Evolutionary conservation across 2,329 filamentous ascomycete genomes (phyloP).

Genomic region (Hypoxylon sp.): DNA sequence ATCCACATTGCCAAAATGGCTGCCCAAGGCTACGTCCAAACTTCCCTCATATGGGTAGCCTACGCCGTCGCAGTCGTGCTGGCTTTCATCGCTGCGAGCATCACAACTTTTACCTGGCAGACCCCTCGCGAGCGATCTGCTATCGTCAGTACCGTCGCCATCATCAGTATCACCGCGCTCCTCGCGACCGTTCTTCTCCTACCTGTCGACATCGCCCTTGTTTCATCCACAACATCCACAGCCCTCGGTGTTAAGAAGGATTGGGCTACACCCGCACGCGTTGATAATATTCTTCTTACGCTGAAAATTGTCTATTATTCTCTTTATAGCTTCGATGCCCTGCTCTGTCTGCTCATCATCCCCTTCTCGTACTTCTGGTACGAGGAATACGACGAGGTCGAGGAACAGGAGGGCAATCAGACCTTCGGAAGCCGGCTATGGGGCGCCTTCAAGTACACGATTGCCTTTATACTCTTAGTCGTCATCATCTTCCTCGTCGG

Average conservation of each 20-base stretch:
- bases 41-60: conserved; percentile 93
- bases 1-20: conserved; percentile 47
- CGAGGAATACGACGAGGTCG: conserved; percentile 95
- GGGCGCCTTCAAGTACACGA: conserved; percentile 91
- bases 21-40: conserved; percentile 78
- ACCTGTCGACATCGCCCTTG: conserved; percentile 94
- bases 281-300: conserved; percentile 83
- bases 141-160: conserved; percentile 85
- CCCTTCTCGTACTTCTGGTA: conserved; percentile 99
- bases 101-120: conserved; percentile 95
- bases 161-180: conserved; percentile 87
- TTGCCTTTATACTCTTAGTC: conserved; percentile 84
- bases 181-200: conserved; percentile 93
- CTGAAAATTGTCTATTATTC: conserved; percentile 93
- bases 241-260: conserved; percentile 88
- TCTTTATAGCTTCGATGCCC: conserved; percentile 90
- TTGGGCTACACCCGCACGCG: conserved; percentile 88
- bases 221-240: conserved; percentile 87
- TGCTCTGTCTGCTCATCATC: conserved; percentile 89
- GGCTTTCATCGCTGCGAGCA: conserved; percentile 80
- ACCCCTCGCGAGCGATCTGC: conserved; percentile 87
- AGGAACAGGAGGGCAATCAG: conserved; percentile 83
- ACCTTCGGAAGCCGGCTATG: conserved; percentile 79
- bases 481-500: conserved; percentile 90
- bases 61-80: conserved; percentile 87